Base-by-base conservation (phyloP, 192 early-diverging fungal genomes). In the Funneliformis mosseae region DNA sequence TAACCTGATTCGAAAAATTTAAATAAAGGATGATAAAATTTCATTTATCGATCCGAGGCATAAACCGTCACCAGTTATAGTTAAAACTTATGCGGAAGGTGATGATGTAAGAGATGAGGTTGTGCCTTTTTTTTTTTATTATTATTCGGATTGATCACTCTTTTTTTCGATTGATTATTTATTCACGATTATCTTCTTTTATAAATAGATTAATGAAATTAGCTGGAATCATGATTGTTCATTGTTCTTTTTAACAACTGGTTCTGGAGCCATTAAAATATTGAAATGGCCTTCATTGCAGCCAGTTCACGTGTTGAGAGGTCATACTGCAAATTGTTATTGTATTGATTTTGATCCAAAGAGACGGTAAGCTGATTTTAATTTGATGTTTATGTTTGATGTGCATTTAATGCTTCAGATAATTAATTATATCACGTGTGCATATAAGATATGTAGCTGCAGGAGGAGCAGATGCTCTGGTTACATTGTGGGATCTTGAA, bases 291-390 rank as follows among this genome's bases (percentile, higher is more conserved):
- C 92, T 6, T 87, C 87, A 0, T 85, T 96, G 72, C 85, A 87
- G 14, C 87, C 82, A 14, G 33, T 91, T 3, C 83, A 90, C 61
- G 84, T 80, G 16, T 63, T 96, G 18, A 80, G 85, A 42, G 95
- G 90, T 5, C 95, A 96, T 74, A 95, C 93, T 0, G 91, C 93
- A n/a, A 94, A 92, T 63, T 93, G 93, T 60, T 93, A 93, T 76
- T 94, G 94, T 80, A 77, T 96, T 0, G 93, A 94, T 62, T 90
- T 93, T 81, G 95, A 96, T 88, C 94, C 94, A 23, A 85, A 85
- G 28, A 90, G 92, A 78, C 87, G 89, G 76, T 88, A 83, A 9
- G 64, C 45, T 25, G 9, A 48, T 25, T 41, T 70, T 25, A 41
- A 38, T 46, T 39, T 38, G 28, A 8, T 48, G 21, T 55, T n/a